Percentiles rank a stretch among this genome's conserved stretches.
These are phyloP conservation scores for Colletotrichum sp. DNA, from an alignment of 2,329 filamentous ascomycete species.

Conservation along the genomic window DNA sequence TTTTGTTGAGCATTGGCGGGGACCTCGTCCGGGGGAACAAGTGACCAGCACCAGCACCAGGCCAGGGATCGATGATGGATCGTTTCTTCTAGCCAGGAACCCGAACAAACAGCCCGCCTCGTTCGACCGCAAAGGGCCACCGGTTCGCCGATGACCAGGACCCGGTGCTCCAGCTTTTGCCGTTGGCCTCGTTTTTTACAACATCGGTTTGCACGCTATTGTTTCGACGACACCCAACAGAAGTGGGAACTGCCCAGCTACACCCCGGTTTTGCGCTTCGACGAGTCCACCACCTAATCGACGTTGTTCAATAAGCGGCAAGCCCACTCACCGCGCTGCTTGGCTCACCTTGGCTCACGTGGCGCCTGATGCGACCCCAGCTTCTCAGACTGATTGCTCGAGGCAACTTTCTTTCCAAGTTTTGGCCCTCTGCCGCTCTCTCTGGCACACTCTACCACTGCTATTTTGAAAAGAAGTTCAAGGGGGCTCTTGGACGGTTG, in stretches of 20 bases:
- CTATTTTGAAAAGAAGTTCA: not conserved
- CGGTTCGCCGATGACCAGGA: not conserved
- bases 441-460: not conserved
- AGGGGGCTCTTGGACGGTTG: not conserved
- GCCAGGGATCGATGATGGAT: not conserved
- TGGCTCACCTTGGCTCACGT: constrained; percentile 22
- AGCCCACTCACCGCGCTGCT: constrained; percentile 4
- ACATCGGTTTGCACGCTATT: not conserved
- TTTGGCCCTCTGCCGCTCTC: not conserved
- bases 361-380: constrained; percentile 10
- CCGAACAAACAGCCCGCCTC: not conserved
- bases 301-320: constrained; percentile 2
- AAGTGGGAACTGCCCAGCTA: constrained; percentile 11
- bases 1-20: constrained; percentile 14
- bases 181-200: not conserved
- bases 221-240: constrained; percentile 11
- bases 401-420: not conserved
- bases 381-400: not conserved
- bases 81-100: not conserved
- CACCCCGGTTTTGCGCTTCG: not conserved
- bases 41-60: not conserved
- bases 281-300: not conserved
- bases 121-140: not conserved
- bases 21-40: not conserved
- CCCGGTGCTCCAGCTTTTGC: not conserved